Evolutionary conservation across 2,329 filamentous ascomycete species (phyloP).

Genomic region (Aspergillus fijiensis): DNA sequence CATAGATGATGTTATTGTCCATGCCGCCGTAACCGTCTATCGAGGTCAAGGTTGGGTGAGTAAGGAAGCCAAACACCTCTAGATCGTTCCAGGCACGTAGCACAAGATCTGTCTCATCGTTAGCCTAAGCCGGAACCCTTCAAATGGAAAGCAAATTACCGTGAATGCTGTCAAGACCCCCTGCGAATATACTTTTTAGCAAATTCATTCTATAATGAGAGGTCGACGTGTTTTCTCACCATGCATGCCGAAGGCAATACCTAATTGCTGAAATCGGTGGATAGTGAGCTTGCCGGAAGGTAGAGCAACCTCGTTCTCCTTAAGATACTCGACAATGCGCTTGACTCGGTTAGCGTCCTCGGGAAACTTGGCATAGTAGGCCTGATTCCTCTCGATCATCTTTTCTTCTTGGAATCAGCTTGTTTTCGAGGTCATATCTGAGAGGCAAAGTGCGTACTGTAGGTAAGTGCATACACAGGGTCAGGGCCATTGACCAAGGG

Average conservation of each 20-base stretch:
- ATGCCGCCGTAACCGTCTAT: slow-evolving; percentile 69
- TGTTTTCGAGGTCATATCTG: neutral
- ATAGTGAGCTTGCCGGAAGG: slow-evolving; percentile 72
- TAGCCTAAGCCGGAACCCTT: neutral
- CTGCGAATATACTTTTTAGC: slow-evolving; percentile 29
- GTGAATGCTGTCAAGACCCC: slow-evolving; percentile 74
- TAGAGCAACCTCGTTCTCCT: slow-evolving; percentile 61
- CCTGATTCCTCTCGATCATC: slow-evolving; percentile 68
- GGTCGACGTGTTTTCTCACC: slow-evolving; percentile 41
- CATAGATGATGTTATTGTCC: slow-evolving; percentile 78
- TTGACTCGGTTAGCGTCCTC: slow-evolving; percentile 71
- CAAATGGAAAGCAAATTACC: slow-evolving; percentile 32
- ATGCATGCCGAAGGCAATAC: slow-evolving; percentile 74
- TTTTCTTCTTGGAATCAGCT: slow-evolving; percentile 47
- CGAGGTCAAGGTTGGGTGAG: slow-evolving; percentile 65
- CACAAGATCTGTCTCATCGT: slow-evolving; percentile 55
- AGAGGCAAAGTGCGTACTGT: slow-evolving; percentile 38
- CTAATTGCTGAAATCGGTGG: slow-evolving; percentile 72
- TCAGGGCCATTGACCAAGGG: slow-evolving; percentile 71
- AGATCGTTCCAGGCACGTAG: slow-evolving; percentile 71
- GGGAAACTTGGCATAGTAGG: slow-evolving; percentile 82
- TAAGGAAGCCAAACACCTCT: slow-evolving; percentile 72
- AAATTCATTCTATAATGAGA: neutral
- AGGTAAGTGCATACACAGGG: slow-evolving; percentile 72
- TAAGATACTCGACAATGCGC: slow-evolving; percentile 64